These are phyloP conservation scores for Xylaria sp. DNA, from an alignment of 495 filamentous ascomycete genomes.

Conservation along the genomic window DNA sequence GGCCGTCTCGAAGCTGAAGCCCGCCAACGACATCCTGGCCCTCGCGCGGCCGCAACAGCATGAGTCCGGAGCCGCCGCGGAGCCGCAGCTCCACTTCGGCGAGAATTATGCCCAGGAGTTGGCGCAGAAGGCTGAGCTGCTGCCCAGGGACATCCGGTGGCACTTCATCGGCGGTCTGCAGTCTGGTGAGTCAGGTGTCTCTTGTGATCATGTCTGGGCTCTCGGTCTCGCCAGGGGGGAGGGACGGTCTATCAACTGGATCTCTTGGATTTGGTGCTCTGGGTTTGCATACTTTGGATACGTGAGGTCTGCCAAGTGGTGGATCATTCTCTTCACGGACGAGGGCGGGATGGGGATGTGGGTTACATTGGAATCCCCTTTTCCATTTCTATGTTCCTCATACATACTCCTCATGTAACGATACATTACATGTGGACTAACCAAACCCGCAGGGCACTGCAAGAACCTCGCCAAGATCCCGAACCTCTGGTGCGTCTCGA, in stretches of 20 bases:
- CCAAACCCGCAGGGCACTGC: slow-evolving; percentile 74
- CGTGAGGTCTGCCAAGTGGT: neutral
- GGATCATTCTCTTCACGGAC: too few species aligned
- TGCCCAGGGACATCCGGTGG: slow-evolving; percentile 84
- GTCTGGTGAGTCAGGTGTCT: slow-evolving; percentile 50
- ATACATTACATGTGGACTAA: slow-evolving; percentile 19
- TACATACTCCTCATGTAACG: neutral
- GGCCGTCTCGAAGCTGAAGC: slow-evolving; percentile 94
- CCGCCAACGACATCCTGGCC: slow-evolving; percentile 83
- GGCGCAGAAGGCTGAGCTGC: slow-evolving; percentile 77
- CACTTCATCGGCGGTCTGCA: slow-evolving; percentile 96
- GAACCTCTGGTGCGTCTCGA: slow-evolving; percentile 92
- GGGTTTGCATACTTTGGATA: neutral
- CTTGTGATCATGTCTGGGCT: neutral
- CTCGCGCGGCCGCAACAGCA: slow-evolving; percentile 61
- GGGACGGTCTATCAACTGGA: neutral
- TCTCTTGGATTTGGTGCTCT: neutral
- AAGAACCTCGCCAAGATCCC: slow-evolving; percentile 82
- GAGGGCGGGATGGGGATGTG: neutral
- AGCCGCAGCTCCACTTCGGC: slow-evolving; percentile 81
- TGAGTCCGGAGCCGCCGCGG: slow-evolving; percentile 44
- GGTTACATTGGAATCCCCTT: neutral
- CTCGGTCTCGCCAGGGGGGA: neutral
- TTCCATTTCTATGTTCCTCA: neutral
- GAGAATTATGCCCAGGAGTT: slow-evolving; percentile 98